Evolutionary conservation across 2,329 filamentous ascomycete species (phyloP).

Genomic region (Aspergillus neotritici): DNA sequence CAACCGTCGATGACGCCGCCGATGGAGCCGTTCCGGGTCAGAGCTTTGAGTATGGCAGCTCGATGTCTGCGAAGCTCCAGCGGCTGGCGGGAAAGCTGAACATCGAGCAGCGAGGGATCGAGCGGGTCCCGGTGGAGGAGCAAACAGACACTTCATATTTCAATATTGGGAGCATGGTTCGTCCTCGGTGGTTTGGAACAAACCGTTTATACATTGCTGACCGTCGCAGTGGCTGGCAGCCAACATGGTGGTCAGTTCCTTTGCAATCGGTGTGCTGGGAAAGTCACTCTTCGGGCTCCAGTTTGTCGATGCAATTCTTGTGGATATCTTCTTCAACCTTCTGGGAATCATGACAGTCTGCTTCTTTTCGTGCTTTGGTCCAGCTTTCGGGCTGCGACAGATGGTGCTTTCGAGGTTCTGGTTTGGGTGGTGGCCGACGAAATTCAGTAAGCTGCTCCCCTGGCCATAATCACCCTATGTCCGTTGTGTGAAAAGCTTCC

Average conservation of each 20-base stretch:
- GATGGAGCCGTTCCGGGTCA: slow-evolving; percentile 52
- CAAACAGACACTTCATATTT: slow-evolving; percentile 59
- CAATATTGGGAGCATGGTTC: slow-evolving; percentile 66
- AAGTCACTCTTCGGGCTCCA: slow-evolving; percentile 64
- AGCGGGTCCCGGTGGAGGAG: slow-evolving; percentile 66
- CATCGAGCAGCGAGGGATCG: slow-evolving; percentile 69
- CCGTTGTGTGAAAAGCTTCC: neutral
- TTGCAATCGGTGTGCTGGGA: slow-evolving; percentile 67
- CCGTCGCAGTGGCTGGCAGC: slow-evolving; percentile 62
- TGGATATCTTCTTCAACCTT: slow-evolving; percentile 69
- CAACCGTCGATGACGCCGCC: slow-evolving; percentile 31
- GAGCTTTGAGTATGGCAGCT: slow-evolving; percentile 53
- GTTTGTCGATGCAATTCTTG: slow-evolving; percentile 66
- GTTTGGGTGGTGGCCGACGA: slow-evolving; percentile 67
- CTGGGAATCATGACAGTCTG: slow-evolving; percentile 67
- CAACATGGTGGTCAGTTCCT: slow-evolving; percentile 72
- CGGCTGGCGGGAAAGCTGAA: slow-evolving; percentile 59
- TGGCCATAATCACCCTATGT: neutral
- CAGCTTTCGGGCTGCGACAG: slow-evolving; percentile 67
- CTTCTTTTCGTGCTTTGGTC: slow-evolving; percentile 73
- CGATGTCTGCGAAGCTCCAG: slow-evolving; percentile 54
- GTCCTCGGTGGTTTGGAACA: slow-evolving; percentile 27
- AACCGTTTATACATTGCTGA: neutral
- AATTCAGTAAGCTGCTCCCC: slow-evolving; percentile 50
- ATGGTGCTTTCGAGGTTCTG: slow-evolving; percentile 76